phyloP scores from a whole-genome alignment of 106 monocot species.

The Acanthochlamys bracteata region DNA sequence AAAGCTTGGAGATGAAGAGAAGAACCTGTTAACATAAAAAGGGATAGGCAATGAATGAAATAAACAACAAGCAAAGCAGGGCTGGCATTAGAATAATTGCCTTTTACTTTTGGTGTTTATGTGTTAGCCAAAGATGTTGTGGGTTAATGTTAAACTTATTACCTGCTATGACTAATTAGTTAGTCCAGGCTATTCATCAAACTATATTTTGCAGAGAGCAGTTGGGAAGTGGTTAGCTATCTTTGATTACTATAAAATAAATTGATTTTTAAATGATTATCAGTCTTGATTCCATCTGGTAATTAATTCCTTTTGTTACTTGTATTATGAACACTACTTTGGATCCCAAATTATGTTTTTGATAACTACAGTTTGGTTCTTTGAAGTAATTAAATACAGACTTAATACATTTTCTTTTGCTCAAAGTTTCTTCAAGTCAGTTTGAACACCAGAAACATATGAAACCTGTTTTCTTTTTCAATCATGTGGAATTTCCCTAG shows the following conservation, averaged over 20 bases:
- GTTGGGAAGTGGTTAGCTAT: conserved; percentile 34
- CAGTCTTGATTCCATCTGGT: too few relatives aligned
- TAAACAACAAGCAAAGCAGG: background rate
- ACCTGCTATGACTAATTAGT: background rate
- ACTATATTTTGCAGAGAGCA: conserved; percentile 26
- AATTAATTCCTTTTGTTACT: background rate
- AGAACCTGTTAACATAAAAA: conserved; percentile 24
- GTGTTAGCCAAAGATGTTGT: background rate
- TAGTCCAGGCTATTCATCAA: conserved; percentile 6
- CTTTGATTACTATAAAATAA: background rate
- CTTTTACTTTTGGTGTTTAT: conserved; percentile 11
- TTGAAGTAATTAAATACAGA: too few relatives aligned
- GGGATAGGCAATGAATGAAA: conserved; percentile 5
- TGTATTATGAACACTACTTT: background rate
- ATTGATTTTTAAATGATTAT: background rate
- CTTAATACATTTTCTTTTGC: background rate
- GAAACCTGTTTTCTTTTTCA: background rate
- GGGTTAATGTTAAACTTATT: background rate
- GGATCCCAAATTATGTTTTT: background rate
- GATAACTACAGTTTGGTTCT: background rate
- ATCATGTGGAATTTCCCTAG: background rate
- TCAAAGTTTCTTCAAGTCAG: background rate
- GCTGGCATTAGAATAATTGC: conserved; percentile 7
- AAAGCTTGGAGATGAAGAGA: conserved; percentile 20
- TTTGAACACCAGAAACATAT: too few relatives aligned